These are phyloP conservation scores for Oryza coarctata DNA, from an alignment of 176 grass and related monocot genomes.

Conservation along the genomic window DNA sequence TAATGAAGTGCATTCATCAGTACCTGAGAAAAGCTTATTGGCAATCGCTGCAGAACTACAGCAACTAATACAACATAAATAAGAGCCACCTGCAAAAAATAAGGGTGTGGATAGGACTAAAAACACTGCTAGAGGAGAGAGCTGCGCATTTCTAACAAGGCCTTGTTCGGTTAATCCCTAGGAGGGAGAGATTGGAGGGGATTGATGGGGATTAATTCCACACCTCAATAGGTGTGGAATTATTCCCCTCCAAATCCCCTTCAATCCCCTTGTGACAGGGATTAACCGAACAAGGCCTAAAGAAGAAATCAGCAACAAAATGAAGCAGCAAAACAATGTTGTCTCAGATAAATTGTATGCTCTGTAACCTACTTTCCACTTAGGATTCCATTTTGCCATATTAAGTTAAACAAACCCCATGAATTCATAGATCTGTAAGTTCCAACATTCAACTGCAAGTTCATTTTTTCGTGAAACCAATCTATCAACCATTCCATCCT, in stretches of 20 bases:
- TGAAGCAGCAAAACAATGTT: not conserved
- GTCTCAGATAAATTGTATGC: not conserved
- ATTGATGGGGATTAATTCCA: too few relatives aligned
- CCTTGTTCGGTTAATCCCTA: too few relatives aligned
- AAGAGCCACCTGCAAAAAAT: constrained; percentile 74
- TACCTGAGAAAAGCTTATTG: constrained; percentile 89
- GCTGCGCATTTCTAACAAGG: not conserved
- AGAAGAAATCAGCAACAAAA: not conserved
- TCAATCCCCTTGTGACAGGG: too few relatives aligned
- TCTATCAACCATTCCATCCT: not conserved
- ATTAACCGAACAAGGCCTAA: too few relatives aligned
- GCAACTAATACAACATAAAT: constrained; percentile 95
- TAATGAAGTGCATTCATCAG: not conserved
- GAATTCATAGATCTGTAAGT: not conserved
- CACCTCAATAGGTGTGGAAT: too few relatives aligned
- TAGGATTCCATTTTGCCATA: constrained; percentile 1
- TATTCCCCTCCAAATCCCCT: too few relatives aligned
- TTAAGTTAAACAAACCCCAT: not conserved
- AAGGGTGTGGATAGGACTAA: constrained; percentile 21
- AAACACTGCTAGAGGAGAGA: constrained; percentile 2
- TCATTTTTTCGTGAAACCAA: constrained; percentile 15
- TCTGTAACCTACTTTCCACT: constrained; percentile 3
- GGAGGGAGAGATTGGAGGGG: too few relatives aligned
- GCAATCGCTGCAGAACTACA: constrained; percentile 80
- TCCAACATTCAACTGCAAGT: not conserved